Conservation (phyloP, 768 basidiomycete species). For the Suillus lakei region DNA sequence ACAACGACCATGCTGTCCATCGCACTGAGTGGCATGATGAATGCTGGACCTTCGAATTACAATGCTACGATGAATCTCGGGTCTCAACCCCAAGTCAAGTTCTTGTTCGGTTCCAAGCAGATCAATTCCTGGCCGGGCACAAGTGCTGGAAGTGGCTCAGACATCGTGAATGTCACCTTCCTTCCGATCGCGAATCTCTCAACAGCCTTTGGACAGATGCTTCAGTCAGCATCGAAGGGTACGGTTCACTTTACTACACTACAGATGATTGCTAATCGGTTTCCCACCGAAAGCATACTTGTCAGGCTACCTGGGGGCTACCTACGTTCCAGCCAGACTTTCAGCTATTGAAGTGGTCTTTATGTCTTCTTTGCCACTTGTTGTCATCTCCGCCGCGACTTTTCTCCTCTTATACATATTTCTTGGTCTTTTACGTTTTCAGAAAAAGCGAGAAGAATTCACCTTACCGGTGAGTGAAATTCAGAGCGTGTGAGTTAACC, state of each 20-base stretch:
- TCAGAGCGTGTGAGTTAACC: background rate
- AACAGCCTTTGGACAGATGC: constrained; percentile 21
- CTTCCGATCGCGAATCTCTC: constrained; percentile 22
- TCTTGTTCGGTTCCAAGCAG: constrained; percentile 26
- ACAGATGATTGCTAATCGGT: background rate
- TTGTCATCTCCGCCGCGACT: constrained; percentile 25
- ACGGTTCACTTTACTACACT: background rate
- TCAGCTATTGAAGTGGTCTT: constrained; percentile 28
- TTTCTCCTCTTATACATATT: constrained; percentile 26
- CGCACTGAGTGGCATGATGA: constrained; percentile 14
- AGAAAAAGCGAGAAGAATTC: constrained; percentile 24
- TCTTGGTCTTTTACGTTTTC: constrained; percentile 25
- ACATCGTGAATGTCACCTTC: constrained; percentile 3
- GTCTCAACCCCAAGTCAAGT: constrained; percentile 15
- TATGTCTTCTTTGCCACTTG: constrained; percentile 30
- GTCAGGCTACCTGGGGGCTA: constrained; percentile 26
- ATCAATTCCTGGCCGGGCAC: constrained; percentile 15
- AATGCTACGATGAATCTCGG: background rate
- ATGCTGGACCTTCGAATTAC: constrained; percentile 1
- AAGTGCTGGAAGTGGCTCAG: background rate
- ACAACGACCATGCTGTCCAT: constrained; percentile 29
- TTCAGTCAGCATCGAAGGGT: constrained; percentile 29
- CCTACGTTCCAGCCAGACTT: constrained; percentile 34
- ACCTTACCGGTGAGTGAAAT: constrained; percentile 16
- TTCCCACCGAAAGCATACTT: constrained; percentile 19